Evolutionary conservation across 2,329 filamentous ascomycete species (phyloP).

Genomic region (Catunica adiposa): DNA sequence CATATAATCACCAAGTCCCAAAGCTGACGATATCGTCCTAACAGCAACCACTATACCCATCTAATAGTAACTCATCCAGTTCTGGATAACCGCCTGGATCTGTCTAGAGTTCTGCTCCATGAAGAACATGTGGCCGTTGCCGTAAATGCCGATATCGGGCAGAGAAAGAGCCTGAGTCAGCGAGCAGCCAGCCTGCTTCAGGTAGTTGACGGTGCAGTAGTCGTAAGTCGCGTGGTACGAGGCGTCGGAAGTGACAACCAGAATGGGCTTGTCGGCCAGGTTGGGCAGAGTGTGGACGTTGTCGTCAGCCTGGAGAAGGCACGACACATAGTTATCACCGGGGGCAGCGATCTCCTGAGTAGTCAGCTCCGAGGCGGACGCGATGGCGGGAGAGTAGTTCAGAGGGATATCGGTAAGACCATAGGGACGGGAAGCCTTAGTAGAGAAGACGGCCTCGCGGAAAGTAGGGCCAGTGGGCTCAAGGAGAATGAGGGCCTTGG

Average conservation of each 20-base stretch:
- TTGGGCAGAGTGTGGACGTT: constrained; percentile 22
- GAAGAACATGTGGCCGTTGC: constrained; percentile 33
- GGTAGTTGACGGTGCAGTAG: constrained; percentile 25
- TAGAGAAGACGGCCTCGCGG: constrained; percentile 25
- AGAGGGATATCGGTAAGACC: constrained; percentile 34
- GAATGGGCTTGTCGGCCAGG: constrained; percentile 21
- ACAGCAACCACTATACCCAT: no score
- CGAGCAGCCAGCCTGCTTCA: constrained; percentile 26
- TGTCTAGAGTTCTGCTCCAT: constrained; percentile 31
- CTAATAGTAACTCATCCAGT: constrained; percentile 10
- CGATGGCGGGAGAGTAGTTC: constrained; percentile 28
- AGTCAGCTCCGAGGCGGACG: constrained; percentile 22
- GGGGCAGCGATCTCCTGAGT: constrained; percentile 19
- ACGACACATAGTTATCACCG: constrained; percentile 17
- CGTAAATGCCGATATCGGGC: constrained; percentile 24
- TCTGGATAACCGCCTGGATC: constrained; percentile 18
- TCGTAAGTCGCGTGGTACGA: constrained; percentile 32
- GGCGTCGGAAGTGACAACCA: constrained; percentile 27
- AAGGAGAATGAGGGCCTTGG: constrained; percentile 26
- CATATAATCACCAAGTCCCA: no score
- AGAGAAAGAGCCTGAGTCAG: constrained; percentile 19
- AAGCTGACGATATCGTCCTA: no score
- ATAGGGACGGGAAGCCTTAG: constrained; percentile 23
- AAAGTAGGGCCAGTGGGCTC: constrained; percentile 34
- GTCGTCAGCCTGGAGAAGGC: constrained; percentile 22